A percentile compares a stretch with the other conserved stretches of the same genome.
These are phyloP conservation scores for Serendipita vermifera DNA, from an alignment of 768 basidiomycete species.

Conservation along the genomic window DNA sequence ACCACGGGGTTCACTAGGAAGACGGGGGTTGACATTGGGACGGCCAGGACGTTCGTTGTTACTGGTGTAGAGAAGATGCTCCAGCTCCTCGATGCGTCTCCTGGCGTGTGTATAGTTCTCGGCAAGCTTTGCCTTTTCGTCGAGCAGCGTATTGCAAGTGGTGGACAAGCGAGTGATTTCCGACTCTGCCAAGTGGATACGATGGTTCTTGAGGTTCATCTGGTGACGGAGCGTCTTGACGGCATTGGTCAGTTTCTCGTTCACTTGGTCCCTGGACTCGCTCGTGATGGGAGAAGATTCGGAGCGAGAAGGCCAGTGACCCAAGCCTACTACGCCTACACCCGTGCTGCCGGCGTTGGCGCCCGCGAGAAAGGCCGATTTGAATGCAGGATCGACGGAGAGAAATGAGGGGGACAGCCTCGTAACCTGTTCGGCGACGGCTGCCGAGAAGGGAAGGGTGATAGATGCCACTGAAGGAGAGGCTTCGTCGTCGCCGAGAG, in stretches of 20 bases:
- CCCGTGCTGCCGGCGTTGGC: not conserved
- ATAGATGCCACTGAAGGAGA: not conserved
- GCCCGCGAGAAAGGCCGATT: not conserved
- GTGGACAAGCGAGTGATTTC: not conserved
- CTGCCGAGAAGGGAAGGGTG: conserved; percentile 5
- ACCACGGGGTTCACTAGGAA: not conserved
- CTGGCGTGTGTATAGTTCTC: not conserved
- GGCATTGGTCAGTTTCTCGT: not conserved
- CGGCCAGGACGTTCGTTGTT: not conserved
- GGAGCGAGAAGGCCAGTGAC: not conserved
- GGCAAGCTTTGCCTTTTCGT: conserved; percentile 3
- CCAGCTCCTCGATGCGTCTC: not conserved
- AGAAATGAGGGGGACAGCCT: not conserved
- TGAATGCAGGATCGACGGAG: not conserved
- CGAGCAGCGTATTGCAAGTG: not conserved
- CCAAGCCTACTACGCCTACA: not conserved
- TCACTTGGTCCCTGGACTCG: too few relatives aligned
- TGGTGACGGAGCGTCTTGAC: not conserved
- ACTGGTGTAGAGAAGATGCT: not conserved
- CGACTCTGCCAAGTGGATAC: not conserved
- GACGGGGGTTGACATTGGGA: not conserved
- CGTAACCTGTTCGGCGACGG: conserved; percentile 3
- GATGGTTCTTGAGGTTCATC: not conserved
- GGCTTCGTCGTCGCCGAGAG: not conserved
- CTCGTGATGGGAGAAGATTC: too few relatives aligned